Evolutionary conservation across 1,139 yeast genomes (phyloP).

Genomic region (Hyphopichia khmerensis): DNA sequence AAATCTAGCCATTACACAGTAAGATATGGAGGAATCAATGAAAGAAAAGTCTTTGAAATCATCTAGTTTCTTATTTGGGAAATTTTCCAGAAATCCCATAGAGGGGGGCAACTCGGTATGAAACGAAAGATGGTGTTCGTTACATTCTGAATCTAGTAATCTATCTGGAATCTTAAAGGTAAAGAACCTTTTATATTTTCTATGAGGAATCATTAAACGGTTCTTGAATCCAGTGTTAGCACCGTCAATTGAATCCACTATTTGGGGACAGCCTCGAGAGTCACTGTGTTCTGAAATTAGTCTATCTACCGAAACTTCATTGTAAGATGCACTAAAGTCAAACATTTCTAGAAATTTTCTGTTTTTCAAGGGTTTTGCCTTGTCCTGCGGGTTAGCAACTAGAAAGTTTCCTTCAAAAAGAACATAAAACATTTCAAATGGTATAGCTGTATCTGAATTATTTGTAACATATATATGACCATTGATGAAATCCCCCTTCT

Average conservation of each 20-base stretch:
- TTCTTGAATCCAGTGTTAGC: conserved; percentile 24
- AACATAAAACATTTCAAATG: conserved; percentile 44
- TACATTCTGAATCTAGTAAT: conserved; percentile 40
- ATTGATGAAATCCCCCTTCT: conserved; percentile 41
- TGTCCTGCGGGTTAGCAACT: conserved; percentile 10
- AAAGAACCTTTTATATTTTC: conserved; percentile 38
- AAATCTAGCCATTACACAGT: conserved; percentile 40
- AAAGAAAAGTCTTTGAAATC: conserved; percentile 20
- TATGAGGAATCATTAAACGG: conserved; percentile 25
- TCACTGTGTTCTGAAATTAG: conserved; percentile 24
- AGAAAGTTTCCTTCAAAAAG: conserved; percentile 38
- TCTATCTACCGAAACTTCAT: conserved; percentile 30
- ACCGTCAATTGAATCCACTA: conserved; percentile 28
- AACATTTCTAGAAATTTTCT: conserved; percentile 41
- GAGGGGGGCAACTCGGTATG: conserved; percentile 43
- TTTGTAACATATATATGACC: conserved; percentile 36
- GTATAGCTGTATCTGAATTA: conserved; percentile 22
- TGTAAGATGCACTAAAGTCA: conserved; percentile 43
- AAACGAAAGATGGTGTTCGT: conserved; percentile 26
- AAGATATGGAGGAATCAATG: conserved; percentile 31
- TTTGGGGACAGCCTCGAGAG: conserved; percentile 16
- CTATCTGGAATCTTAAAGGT: conserved; percentile 42
- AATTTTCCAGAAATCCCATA: conserved; percentile 21
- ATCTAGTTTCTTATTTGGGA: conserved; percentile 13
- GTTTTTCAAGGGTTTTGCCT: conserved; percentile 13